These are phyloP conservation scores for Plantago elongata DNA, from an alignment of 257 asterid species.

Conservation along the genomic window DNA sequence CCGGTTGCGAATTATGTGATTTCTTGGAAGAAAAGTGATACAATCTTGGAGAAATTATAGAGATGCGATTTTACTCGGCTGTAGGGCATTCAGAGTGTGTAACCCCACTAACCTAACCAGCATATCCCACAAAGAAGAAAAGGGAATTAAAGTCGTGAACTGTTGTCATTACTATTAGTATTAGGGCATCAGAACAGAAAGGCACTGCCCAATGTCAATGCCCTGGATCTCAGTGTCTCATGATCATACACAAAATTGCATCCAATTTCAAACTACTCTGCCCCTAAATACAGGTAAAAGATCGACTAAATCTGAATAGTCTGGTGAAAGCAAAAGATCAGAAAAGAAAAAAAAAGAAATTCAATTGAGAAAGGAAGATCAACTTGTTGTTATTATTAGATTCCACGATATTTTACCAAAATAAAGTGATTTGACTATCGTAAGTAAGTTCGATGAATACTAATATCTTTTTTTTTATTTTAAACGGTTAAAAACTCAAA, in stretches of 20 bases:
- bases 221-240: conserved; percentile 44
- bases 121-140: conserved; percentile 27
- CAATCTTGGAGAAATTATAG: neutral
- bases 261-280: conserved; percentile 18
- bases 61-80: conserved; percentile 17
- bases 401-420: too few species aligned
- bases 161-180: neutral
- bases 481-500: too few species aligned
- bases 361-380: too few species aligned
- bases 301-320: neutral
- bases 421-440: too few species aligned
- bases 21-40: neutral
- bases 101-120: conserved; percentile 24
- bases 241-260: conserved; percentile 20
- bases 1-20: too few species aligned
- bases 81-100: conserved; percentile 22
- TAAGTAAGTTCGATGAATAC: too few species aligned
- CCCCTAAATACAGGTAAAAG: conserved; percentile 1
- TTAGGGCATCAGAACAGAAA: conserved; percentile 27
- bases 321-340: too few species aligned
- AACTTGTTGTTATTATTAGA: too few species aligned
- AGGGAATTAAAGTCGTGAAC: neutral
- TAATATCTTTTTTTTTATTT: too few species aligned
- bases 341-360: too few species aligned
- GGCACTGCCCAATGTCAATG: conserved; percentile 42